A percentile compares a stretch with the other conserved stretches of the same genome.
Evolutionary conservation across 2,329 filamentous ascomycete species (phyloP).

Genomic region (Arthrinium puccinioides): DNA sequence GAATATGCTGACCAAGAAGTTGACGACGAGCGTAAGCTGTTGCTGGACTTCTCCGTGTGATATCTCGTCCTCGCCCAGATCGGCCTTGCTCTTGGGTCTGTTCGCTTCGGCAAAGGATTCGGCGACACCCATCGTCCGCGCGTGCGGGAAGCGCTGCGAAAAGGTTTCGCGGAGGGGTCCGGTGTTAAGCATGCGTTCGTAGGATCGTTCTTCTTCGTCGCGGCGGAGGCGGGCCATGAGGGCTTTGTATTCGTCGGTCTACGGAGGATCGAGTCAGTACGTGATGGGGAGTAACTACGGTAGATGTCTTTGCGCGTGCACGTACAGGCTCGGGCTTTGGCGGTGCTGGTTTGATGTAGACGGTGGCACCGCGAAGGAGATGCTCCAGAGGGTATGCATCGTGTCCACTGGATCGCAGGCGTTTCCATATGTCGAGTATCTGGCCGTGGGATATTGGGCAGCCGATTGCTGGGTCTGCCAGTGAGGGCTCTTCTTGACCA

Average conservation of each 20-base stretch:
- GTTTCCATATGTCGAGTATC: constrained; percentile 54
- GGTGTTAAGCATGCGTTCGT: constrained; percentile 72
- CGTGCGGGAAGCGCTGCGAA: constrained; percentile 45
- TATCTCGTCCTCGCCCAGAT: constrained; percentile 53
- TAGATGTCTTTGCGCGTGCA: constrained; percentile 7
- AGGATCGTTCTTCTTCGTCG: constrained; percentile 74
- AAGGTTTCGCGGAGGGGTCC: constrained; percentile 49
- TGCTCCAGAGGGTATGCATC: constrained; percentile 50
- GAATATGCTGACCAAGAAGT: constrained; percentile 80
- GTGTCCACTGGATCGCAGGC: constrained; percentile 31
- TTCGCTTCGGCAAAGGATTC: constrained; percentile 50
- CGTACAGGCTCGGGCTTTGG: constrained; percentile 71
- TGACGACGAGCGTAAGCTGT: constrained; percentile 80
- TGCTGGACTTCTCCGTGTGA: constrained; percentile 68
- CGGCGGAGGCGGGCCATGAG: constrained; percentile 80
- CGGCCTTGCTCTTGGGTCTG: constrained; percentile 34
- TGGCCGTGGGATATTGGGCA: constrained; percentile 67
- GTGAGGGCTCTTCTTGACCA: constrained; percentile 36
- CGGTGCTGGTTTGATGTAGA: constrained; percentile 75
- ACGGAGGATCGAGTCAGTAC: constrained; percentile 7
- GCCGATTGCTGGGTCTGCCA: constrained; percentile 46
- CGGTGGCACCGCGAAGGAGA: constrained; percentile 62
- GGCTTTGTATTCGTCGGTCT: constrained; percentile 77
- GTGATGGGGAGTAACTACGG: constrained; percentile 2
- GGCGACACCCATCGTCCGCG: constrained; percentile 35